Evolutionary conservation across 306 rosid species (phyloP), one percentile per base, ranked within the genome.

Genomic region (Prunus padus): DNA sequence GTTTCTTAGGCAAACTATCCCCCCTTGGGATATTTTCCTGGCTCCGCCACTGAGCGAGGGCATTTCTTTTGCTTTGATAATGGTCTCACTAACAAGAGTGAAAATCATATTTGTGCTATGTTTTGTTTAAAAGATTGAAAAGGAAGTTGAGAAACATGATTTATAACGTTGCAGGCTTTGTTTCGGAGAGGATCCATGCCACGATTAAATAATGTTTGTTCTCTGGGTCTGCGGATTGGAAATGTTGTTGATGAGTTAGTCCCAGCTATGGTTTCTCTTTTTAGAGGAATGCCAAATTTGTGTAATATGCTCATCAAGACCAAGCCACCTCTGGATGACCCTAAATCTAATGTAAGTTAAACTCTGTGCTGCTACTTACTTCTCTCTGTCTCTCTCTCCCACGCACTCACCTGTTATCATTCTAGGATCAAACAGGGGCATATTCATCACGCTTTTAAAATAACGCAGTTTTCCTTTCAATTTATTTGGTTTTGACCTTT

Each of bases 251-350:
- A 67, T 4, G 23, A 46, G 52, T 9, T 67, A 14, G 52, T 67
- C 33, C 55, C 71, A 25, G 54, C 71, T 11, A 25, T 44, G 2
- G 71, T 67, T 33, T 67, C 31, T 23, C 71, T 67, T 46, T 67
- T 67, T 7, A 42, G 71, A 22, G 71, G 71, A 67, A 45, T 26
- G 11, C 71, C 55, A n/a, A 67, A 67, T 44, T 46, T 45, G 22
- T 12, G 52, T 14, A 42, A 9, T 26, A 22, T 67, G 14, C 45
- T 12, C n/a, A 44, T 67, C 1, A 8, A 8, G 7, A 11, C 8
- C 2, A 46, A 67, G 4, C 55, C 71, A 22, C 16, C 13, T 44
- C 19, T 26, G 11, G 31, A 22, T 22, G 71, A 45, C 12, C 12
- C 71, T 42, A 22, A 66, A 44, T 40, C 70, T 40, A 40, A 40